These are phyloP conservation scores for Nicotiana rustica DNA, from an alignment of 305 asterid species.

Conservation along the genomic window DNA sequence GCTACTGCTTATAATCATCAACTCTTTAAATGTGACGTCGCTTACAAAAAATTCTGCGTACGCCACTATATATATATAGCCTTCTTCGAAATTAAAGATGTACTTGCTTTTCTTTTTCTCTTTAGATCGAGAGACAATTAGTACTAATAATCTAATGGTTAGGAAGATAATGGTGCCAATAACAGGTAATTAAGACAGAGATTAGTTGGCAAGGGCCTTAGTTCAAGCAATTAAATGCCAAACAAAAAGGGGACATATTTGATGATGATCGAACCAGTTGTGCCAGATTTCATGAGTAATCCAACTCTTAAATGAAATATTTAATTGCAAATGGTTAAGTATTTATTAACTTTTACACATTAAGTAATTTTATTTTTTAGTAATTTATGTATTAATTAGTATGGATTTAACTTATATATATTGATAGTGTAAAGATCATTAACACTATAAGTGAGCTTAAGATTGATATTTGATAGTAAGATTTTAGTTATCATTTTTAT, in stretches of 20 bases:
- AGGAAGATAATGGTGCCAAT: slow-evolving; percentile 27
- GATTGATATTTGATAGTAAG: no score
- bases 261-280: not conserved
- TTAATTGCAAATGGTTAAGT: not conserved
- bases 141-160: not conserved
- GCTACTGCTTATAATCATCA: no score
- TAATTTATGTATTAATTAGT: no score
- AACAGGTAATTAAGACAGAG: not conserved
- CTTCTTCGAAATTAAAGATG: not conserved
- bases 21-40: no score
- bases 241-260: not conserved
- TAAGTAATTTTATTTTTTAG: no score
- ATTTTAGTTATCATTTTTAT: no score
- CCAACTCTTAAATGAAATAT: not conserved
- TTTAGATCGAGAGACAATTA: not conserved
- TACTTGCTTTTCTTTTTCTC: not conserved
- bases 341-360: not conserved
- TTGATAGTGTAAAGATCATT: no score
- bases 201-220: slow-evolving; percentile 6
- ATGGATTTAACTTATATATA: not conserved
- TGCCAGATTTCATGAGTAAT: not conserved
- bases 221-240: not conserved
- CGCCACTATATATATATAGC: no score
- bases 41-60: no score
- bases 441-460: no score